Evolutionary conservation across 257 asterid genomes (phyloP).

Genomic region (Gynochthodes officinalis): DNA sequence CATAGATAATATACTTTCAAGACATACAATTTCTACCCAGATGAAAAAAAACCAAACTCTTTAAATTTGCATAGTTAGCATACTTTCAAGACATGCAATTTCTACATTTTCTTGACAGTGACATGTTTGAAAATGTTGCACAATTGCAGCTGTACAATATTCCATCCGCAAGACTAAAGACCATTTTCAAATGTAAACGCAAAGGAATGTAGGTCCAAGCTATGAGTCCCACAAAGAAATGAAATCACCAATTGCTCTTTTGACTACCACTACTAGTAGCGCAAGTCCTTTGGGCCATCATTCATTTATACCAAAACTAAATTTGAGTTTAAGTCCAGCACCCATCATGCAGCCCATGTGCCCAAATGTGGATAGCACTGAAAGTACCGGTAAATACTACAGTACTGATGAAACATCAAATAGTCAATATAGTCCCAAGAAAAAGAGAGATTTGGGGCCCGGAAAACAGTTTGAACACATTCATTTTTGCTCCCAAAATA

Average conservation of each 20-base stretch:
- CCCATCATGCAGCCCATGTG: conserved; percentile 11
- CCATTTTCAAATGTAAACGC: background rate
- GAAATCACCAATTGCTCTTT: background rate
- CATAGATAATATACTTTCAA: background rate
- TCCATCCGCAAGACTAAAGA: background rate
- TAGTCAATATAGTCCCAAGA: background rate
- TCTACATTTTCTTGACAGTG: conserved; percentile 4
- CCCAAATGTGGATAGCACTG: background rate
- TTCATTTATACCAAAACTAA: background rate
- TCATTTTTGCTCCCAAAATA: no score
- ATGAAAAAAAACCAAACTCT: background rate
- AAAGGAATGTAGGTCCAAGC: background rate
- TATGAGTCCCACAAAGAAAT: background rate
- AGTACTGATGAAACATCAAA: background rate
- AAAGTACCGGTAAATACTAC: background rate
- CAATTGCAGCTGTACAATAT: background rate
- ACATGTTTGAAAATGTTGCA: conserved; percentile 1
- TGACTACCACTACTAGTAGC: background rate
- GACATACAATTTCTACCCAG: background rate
- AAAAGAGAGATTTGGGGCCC: background rate
- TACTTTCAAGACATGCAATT: no score
- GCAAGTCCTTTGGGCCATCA: conserved; percentile 2
- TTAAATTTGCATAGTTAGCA: no score
- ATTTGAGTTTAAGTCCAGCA: background rate
- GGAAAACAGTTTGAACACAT: no score